Evolutionary conservation across 768 basidiomycete genomes (phyloP), one percentile per base, ranked within the genome.

Genomic region (Punctularia strigosozonata): DNA sequence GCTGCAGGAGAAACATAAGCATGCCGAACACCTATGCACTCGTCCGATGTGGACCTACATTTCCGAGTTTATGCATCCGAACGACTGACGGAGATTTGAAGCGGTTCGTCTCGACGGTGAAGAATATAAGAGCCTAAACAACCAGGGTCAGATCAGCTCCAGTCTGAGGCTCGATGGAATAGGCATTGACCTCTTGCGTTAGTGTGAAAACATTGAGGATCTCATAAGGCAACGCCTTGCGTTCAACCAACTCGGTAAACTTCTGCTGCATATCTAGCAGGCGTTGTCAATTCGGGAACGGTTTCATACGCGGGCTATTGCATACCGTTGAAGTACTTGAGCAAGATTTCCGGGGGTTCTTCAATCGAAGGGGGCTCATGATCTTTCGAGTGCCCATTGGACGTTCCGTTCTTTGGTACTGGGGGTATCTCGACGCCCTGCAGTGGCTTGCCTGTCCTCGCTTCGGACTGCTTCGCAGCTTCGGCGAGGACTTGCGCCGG

Each of bases 201-300:
- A 91, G 59, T 10, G 74, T 73, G 2, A 77, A 80, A 3, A 83
- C 60, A 46, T 91, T 87, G 15, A 90, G 65, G n/a, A 74, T 46
- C 47, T 80, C 73, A 36, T 66, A 61, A 4, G 69, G 66, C 4
- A 73, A 64, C 17, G 43, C 40, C 18, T 58, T 51, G 10, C 60
- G 57, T 6, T 63, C 57, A 7, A 69, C 49, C 3, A 64, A 57
- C 17, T 57, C 62, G 18, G 59, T 58, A 45, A 87, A 74, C 17
- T 73, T 71, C 35, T 51, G 50, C 41, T 66, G 65, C 54, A 83
- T 67, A 39, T 65, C 85, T 84, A 44, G 4, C 25, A 18, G 37
- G 15, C 22, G 10, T 20, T 37, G 17, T 39, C 34, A 15, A 44
- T 17, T 33, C 35, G 39, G 3, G 28, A 13, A 21, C 24, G 31